Percentiles rank a stretch among this genome's conserved stretches.
phyloP scores from a whole-genome alignment of 495 filamentous ascomycete species.

The Aspergillus olivimuriae region DNA sequence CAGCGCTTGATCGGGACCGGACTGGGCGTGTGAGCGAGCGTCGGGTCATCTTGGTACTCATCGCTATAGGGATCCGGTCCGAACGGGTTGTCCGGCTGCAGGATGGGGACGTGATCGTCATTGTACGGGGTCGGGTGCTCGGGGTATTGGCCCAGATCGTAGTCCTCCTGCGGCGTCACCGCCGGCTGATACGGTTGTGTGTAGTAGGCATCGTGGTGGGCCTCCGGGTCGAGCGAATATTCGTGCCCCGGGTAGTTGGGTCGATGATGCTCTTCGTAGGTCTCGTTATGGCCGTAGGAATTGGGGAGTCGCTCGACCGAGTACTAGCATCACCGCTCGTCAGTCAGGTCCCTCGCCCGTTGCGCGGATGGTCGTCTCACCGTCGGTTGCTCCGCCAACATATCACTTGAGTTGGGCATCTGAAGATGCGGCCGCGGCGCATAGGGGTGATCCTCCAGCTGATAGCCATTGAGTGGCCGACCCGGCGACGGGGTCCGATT shows the following conservation, averaged over 20 bases:
- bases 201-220: slow-evolving; percentile 82
- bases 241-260: slow-evolving; percentile 47
- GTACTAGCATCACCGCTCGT: slow-evolving; percentile 42
- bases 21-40: slow-evolving; percentile 43
- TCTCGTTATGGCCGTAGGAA: slow-evolving; percentile 63
- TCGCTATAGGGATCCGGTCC: slow-evolving; percentile 47
- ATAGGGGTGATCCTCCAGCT: slow-evolving; percentile 65
- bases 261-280: slow-evolving; percentile 49
- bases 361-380: slow-evolving; percentile 34
- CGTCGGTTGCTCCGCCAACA: slow-evolving; percentile 65
- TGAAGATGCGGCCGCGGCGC: slow-evolving; percentile 48
- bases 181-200: slow-evolving; percentile 70
- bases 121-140: slow-evolving; percentile 43
- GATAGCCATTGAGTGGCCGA: slow-evolving; percentile 59
- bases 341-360: slow-evolving; percentile 4
- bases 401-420: slow-evolving; percentile 61
- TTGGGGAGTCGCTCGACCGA: slow-evolving; percentile 72
- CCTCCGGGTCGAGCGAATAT: slow-evolving; percentile 72
- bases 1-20: slow-evolving; percentile 77
- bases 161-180: slow-evolving; percentile 48
- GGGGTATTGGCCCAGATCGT: slow-evolving; percentile 47
- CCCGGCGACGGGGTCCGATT: slow-evolving; percentile 50
- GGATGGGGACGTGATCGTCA: slow-evolving; percentile 58
- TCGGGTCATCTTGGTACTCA: slow-evolving; percentile 39
- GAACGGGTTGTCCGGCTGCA: slow-evolving; percentile 50